phyloP scores from a whole-genome alignment of 2,329 filamentous ascomycete genomes.

The Talaromyces sp. region DNA sequence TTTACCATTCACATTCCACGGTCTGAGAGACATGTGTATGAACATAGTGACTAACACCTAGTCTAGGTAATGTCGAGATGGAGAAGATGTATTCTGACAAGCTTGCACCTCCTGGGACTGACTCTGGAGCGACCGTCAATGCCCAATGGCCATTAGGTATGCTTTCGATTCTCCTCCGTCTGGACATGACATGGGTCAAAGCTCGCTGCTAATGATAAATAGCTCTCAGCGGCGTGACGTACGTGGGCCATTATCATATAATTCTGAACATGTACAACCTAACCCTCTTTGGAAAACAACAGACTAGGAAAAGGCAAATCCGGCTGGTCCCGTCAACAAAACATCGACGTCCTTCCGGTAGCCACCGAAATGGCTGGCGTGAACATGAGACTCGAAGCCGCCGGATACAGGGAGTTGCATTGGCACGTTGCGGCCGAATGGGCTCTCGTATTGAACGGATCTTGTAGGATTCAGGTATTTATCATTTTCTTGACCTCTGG shows the following conservation, averaged over 20 bases:
- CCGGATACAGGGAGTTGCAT: conserved; percentile 61
- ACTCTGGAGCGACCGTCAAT: conserved; percentile 40
- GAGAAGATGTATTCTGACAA: conserved; percentile 55
- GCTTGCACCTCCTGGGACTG: conserved; percentile 54
- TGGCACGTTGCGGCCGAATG: conserved; percentile 45
- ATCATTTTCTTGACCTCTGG: neutral
- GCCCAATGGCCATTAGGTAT: conserved; percentile 54
- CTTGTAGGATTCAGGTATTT: conserved; percentile 34
- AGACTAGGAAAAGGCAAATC: conserved; percentile 44
- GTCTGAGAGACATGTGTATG: neutral
- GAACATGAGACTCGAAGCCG: conserved; percentile 56
- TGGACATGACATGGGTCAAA: no score
- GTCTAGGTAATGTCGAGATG: conserved; percentile 45
- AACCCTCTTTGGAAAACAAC: neutral
- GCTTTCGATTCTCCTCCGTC: neutral
- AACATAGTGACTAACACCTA: neutral
- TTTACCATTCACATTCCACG: neutral
- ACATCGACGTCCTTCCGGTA: conserved; percentile 49
- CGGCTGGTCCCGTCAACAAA: conserved; percentile 57
- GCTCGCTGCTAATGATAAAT: neutral
- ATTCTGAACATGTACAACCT: neutral
- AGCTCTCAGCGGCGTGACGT: conserved; percentile 48
- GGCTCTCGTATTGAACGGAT: conserved; percentile 40
- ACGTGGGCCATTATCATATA: neutral
- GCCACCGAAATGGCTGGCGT: conserved; percentile 55